Evolutionary conservation across 163 green algal genomes (phyloP).

Genomic region (Smithsoniella earleae): DNA sequence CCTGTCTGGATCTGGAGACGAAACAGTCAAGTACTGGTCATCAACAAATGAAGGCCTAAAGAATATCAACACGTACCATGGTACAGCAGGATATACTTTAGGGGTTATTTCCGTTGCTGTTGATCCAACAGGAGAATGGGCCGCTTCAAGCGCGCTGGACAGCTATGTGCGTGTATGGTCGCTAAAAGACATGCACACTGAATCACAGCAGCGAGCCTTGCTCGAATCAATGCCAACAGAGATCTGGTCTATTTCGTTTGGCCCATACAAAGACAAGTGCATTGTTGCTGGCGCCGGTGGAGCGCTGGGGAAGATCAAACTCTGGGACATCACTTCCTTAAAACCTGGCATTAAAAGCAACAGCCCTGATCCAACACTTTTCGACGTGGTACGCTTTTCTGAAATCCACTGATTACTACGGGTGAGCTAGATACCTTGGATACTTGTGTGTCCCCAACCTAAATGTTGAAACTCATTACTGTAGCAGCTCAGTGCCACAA

Average conservation of each 20-base stretch:
- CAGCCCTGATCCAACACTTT: constrained; percentile 16
- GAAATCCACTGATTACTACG: no score
- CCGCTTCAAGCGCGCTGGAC: constrained; percentile 71
- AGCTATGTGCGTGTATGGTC: constrained; percentile 75
- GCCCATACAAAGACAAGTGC: constrained; percentile 42
- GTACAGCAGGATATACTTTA: constrained; percentile 58
- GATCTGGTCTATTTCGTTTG: constrained; percentile 75
- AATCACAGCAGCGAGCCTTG: constrained; percentile 41
- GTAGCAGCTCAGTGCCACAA: no score
- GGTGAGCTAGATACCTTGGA: no score
- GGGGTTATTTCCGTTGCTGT: constrained; percentile 75
- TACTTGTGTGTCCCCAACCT: no score
- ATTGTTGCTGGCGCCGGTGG: constrained; percentile 76
- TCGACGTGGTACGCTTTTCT: constrained; percentile 14
- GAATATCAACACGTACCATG: constrained; percentile 51
- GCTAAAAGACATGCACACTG: constrained; percentile 48
- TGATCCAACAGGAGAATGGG: constrained; percentile 59
- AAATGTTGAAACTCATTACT: no score
- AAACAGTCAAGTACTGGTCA: constrained; percentile 75
- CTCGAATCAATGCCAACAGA: constrained; percentile 79
- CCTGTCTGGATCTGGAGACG: constrained; percentile 79
- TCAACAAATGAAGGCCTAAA: constrained; percentile 40
- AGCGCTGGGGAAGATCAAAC: constrained; percentile 47
- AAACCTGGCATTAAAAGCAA: neutral
- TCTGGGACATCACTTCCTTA: constrained; percentile 44